A percentile compares a stretch with the other conserved stretches of the same genome.
These are phyloP conservation scores for Bipolaris oryzae DNA, from an alignment of 2,329 filamentous ascomycete genomes.

Conservation along the genomic window DNA sequence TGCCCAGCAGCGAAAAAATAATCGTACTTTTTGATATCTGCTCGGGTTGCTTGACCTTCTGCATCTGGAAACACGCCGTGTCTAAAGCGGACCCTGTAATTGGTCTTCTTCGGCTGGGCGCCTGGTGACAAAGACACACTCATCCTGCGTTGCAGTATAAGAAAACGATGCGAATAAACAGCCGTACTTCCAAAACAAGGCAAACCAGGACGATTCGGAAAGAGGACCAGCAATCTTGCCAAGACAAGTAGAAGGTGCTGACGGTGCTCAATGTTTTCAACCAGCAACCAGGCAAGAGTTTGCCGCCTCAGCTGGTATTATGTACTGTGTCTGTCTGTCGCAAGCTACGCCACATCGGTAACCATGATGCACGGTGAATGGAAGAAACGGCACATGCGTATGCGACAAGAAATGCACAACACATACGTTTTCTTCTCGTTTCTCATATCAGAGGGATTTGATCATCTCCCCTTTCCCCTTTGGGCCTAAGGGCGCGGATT, in stretches of 20 bases:
- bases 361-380: not conserved
- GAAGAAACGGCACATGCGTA: not conserved
- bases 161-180: not conserved
- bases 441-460: not conserved
- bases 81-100: slow-evolving; percentile 29
- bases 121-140: slow-evolving; percentile 1
- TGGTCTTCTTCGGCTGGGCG: slow-evolving; percentile 16
- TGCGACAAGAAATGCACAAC: not conserved
- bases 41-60: slow-evolving; percentile 23
- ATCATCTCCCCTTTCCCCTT: not conserved
- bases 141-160: not conserved
- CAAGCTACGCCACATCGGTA: not conserved
- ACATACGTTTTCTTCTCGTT: not conserved
- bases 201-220: not conserved
- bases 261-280: not conserved
- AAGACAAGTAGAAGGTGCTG: slow-evolving; percentile 2
- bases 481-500: not conserved
- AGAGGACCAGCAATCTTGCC: not conserved
- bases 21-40: slow-evolving; percentile 34
- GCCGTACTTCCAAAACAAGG: not conserved
- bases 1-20: slow-evolving; percentile 28
- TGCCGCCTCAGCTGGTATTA: slow-evolving; percentile 6
- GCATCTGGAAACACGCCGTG: slow-evolving; percentile 26
- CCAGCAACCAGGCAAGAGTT: not conserved
- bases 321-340: slow-evolving; percentile 3